phyloP scores from a whole-genome alignment of 2,329 filamentous ascomycete species.

The Fusarium zealandicum region DNA sequence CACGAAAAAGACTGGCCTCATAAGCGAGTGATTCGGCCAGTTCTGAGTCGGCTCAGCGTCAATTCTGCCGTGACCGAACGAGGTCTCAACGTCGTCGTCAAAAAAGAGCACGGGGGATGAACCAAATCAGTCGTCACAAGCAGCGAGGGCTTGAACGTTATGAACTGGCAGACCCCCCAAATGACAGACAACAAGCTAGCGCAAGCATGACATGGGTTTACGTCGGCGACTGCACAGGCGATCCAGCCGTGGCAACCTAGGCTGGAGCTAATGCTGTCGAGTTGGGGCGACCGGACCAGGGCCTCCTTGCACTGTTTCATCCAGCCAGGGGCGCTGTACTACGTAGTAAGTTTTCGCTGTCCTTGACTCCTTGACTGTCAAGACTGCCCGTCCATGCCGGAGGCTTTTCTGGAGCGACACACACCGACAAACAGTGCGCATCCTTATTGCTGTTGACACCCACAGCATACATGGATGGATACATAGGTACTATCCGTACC shows the following conservation, averaged over 20 bases:
- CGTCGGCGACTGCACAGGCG: slow-evolving; percentile 7
- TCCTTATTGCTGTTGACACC: slow-evolving; percentile 2
- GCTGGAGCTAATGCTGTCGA: slow-evolving; percentile 10
- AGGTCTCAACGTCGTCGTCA: slow-evolving; percentile 7
- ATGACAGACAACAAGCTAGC: slow-evolving; percentile 21
- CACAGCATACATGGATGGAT: neutral
- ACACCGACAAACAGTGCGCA: slow-evolving; percentile 13
- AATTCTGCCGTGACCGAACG: slow-evolving; percentile 4
- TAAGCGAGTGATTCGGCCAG: slow-evolving; percentile 31
- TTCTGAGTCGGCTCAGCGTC: slow-evolving; percentile 9
- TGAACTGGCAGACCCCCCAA: slow-evolving; percentile 11
- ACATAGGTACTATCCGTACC: no score
- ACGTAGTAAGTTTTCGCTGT: no score
- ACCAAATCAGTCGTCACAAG: neutral
- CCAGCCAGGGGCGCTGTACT: slow-evolving; percentile 9
- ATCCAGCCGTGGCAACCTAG: no score
- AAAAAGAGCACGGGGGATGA: slow-evolving; percentile 5
- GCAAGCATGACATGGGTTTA: slow-evolving; percentile 23
- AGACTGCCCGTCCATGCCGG: no score
- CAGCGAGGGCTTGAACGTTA: slow-evolving; percentile 22
- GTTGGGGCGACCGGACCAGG: slow-evolving; percentile 2
- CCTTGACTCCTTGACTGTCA: no score
- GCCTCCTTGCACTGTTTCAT: slow-evolving; percentile 22
- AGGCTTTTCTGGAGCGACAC: slow-evolving; percentile 14
- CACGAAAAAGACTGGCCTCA: slow-evolving; percentile 11